Base-by-base conservation (phyloP, 139 green algal genomes). In the Chlamydomonas incerta region DNA sequence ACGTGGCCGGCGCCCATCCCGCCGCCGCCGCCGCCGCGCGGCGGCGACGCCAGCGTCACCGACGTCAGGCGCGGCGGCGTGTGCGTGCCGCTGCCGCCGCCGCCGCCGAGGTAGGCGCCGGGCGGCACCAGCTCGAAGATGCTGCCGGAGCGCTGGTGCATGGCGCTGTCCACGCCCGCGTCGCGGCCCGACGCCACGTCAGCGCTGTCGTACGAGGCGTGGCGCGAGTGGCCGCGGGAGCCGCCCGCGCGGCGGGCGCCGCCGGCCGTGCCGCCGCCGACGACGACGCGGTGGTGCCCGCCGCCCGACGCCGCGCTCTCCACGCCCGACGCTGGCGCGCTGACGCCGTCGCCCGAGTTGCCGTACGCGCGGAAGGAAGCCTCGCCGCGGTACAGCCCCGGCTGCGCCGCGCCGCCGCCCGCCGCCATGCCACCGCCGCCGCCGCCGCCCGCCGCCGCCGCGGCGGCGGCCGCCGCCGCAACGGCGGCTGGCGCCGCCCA, bases 171-270 rank as follows among this genome's bases (percentile, higher is more conserved):
- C 41, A 50, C n/a, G 65, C 20, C 24, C 1, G 2, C 15, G 3
- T 57, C 37, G 24, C 69, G 69, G 23, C 37, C 68, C 21, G 33
- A 50, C 34, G 14, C 41, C 14, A 65, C 10, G 41, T 85, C 79
- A 3, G 55, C 10, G 79, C 66, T 76, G 46, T 85, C 79, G 65
- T 85, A 85, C 24, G 79, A 85, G 15, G 79, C 33, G 15, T 75
- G 65, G 4, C 79, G 65, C 1, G 79, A 85, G 46, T 85, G 79
- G 3, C 79, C 79, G 17, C 79, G 79, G 3, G 79, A 84, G 29
- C 77, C 77, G 11, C 77, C 63, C 29, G 63, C 17, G 17, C 11
- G 11, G 29, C 41, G 41, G 46, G 29, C 14, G 11, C 29, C 72
- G 15, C 14, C 72, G 5, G 10, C 29, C 0, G 70, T 26, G 41